Evolutionary conservation across 805 yeast species (phyloP), one percentile per base, ranked within the genome.

Genomic region (Debaryomyces prosopidis): DNA sequence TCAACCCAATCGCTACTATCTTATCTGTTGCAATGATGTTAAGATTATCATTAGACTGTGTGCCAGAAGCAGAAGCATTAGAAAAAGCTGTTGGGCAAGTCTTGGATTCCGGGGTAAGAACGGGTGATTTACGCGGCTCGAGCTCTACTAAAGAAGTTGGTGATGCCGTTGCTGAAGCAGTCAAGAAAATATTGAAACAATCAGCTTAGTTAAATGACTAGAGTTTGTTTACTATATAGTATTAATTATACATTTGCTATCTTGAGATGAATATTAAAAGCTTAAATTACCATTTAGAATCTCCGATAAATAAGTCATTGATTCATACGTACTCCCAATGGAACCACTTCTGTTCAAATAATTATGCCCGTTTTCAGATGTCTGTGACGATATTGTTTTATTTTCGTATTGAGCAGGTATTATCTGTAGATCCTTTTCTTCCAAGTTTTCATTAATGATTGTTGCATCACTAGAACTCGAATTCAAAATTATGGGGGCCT

Each of bases 21-120:
- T 79, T 94, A 60, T 90, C 97, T 19, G 96, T 89, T 10, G 98
- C 98, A 27, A 87, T 94, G 96, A 94, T 94, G 98, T 80, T 94
- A 71, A 82, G 92, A 60, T 80, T 94, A 52, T 90, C 97, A 15
- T 80, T 94, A 65, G 84, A 89, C 64, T 71, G 89, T 61, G 80
- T 79, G 48, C 81, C 84, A 52, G 97, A 89, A 68, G 98, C 97
- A 53, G 82, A 79, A 48, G 94, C 90, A 14, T 75, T 94, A 57
- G 98, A 92, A 72, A 71, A 77, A 58, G 98, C 98, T 15, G 98
- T 94, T 26, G 81, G 81, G 50, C 74, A 73, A 50, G 96, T 89
- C 32, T 74, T 94, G 48, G 97, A 90, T 61, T 56, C 77, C 28
- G 96, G 95, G 53, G 68, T 92, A 52, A 86, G 91, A 76, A 94